Conservation (phyloP, 495 filamentous ascomycete genomes). For the Mytilinidion resinicola region DNA sequence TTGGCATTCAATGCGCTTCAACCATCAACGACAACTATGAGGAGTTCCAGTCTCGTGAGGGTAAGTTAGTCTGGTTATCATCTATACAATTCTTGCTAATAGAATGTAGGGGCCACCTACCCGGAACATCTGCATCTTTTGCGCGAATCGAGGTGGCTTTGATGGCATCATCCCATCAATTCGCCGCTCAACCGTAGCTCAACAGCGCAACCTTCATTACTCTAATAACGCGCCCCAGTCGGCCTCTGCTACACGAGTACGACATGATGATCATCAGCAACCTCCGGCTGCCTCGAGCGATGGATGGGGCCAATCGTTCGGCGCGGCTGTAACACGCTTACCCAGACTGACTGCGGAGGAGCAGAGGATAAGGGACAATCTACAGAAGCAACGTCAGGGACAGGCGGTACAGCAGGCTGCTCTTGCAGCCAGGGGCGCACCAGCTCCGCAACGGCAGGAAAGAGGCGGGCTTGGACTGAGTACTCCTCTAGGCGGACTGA, state of each 20-base stretch:
- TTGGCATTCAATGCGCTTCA: background rate
- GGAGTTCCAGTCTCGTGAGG: background rate
- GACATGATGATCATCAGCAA: background rate
- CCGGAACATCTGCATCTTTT: slow-evolving; percentile 34
- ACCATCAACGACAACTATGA: background rate
- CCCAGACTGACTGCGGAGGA: background rate
- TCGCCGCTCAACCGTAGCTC: background rate
- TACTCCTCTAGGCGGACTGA: background rate
- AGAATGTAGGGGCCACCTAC: slow-evolving; percentile 23
- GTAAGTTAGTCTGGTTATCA: background rate
- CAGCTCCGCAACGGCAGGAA: background rate
- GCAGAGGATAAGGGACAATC: background rate
- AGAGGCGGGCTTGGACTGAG: background rate
- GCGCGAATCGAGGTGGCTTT: slow-evolving; percentile 21
- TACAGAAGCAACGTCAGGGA: too few relatives aligned
- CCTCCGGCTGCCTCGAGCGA: background rate
- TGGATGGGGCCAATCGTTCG: background rate
- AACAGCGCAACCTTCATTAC: slow-evolving; percentile 26
- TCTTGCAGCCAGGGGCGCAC: too few relatives aligned
- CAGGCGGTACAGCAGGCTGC: too few relatives aligned
- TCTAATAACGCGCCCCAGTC: slow-evolving; percentile 22
- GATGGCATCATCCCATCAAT: slow-evolving; percentile 1
- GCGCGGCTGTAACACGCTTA: background rate
- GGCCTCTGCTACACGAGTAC: slow-evolving; percentile 4
- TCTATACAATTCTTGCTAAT: slow-evolving; percentile 1